Percentiles rank a stretch among this genome's conserved stretches.
Conservation (phyloP, 116 monocot species). For the Dioscorea cayenensis region DNA sequence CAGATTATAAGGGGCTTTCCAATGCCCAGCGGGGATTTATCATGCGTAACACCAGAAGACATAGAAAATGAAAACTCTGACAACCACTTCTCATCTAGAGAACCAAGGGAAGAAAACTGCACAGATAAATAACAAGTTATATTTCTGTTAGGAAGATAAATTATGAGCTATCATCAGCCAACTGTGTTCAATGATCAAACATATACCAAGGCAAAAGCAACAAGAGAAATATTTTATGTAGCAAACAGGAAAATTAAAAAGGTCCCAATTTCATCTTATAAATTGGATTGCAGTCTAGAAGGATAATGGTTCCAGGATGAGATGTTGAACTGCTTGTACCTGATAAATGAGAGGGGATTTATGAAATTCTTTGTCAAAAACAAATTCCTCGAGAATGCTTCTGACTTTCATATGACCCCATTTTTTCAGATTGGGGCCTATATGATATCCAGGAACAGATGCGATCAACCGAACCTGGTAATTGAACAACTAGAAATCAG, state of each 20-base stretch:
- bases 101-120: slow-evolving; percentile 97
- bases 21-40: slow-evolving; percentile 56
- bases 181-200: background rate
- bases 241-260: no score
- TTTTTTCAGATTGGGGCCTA: slow-evolving; percentile 58
- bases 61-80: slow-evolving; percentile 62
- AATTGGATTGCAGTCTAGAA: background rate
- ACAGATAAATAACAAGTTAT: background rate
- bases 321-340: slow-evolving; percentile 25
- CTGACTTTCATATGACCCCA: slow-evolving; percentile 98
- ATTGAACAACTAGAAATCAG: background rate
- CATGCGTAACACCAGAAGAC: slow-evolving; percentile 64
- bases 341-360: slow-evolving; percentile 86
- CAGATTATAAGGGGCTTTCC: slow-evolving; percentile 81
- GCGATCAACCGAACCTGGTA: slow-evolving; percentile 78
- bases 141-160: background rate
- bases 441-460: slow-evolving; percentile 97
- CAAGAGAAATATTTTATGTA: no score
- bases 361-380: slow-evolving; percentile 75
- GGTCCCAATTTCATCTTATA: no score
- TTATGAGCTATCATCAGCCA: background rate
- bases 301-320: background rate
- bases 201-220: no score
- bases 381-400: slow-evolving; percentile 50
- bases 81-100: slow-evolving; percentile 93